A percentile compares a stretch with the other conserved stretches of the same genome.
Conservation (phyloP, 2,329 filamentous ascomycete genomes). For the Xylariaceae sp. region DNA sequence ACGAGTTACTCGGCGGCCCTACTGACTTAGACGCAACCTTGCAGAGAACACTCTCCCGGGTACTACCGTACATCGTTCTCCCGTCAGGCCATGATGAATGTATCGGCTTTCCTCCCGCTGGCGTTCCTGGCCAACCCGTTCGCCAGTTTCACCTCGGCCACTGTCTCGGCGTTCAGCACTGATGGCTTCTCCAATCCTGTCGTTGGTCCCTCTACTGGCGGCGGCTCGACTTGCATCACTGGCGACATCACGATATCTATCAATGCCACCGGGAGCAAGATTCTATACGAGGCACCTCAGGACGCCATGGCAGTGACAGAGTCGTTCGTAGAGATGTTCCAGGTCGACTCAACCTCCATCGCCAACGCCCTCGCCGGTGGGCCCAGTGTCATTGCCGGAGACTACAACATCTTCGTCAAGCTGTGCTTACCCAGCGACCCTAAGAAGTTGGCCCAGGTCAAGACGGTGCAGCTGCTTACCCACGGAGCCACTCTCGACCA, state of each 20-base stretch:
- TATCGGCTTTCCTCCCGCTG: constrained; percentile 15
- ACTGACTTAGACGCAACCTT: too few relatives aligned
- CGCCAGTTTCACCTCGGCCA: constrained; percentile 16
- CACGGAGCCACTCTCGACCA: constrained; percentile 39
- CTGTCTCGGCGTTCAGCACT: constrained; percentile 1
- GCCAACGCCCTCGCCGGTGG: constrained; percentile 12
- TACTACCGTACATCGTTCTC: too few relatives aligned
- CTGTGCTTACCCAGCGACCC: constrained; percentile 22
- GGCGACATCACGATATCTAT: constrained; percentile 18
- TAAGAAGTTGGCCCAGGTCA: constrained; percentile 8
- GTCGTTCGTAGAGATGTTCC: constrained; percentile 22
- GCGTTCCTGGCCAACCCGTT: constrained; percentile 17
- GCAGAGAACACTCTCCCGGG: too few relatives aligned
- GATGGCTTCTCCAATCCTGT: constrained; percentile 21
- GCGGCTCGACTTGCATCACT: constrained; percentile 22
- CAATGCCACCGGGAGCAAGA: constrained; percentile 20
- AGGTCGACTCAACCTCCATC: constrained; percentile 20
- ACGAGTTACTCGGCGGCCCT: too few relatives aligned
- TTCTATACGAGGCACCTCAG: constrained; percentile 21
- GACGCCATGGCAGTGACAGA: constrained; percentile 21
- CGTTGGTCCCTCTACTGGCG: constrained; percentile 18
- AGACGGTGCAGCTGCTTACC: constrained; percentile 37
- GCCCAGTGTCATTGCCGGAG: constrained; percentile 20
- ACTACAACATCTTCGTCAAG: constrained; percentile 24
- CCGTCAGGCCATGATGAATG: constrained; percentile 15